A percentile compares a stretch with the other conserved stretches of the same genome.
Conservation (phyloP, 257 asterid species). For the Gynochthodes officinalis region DNA sequence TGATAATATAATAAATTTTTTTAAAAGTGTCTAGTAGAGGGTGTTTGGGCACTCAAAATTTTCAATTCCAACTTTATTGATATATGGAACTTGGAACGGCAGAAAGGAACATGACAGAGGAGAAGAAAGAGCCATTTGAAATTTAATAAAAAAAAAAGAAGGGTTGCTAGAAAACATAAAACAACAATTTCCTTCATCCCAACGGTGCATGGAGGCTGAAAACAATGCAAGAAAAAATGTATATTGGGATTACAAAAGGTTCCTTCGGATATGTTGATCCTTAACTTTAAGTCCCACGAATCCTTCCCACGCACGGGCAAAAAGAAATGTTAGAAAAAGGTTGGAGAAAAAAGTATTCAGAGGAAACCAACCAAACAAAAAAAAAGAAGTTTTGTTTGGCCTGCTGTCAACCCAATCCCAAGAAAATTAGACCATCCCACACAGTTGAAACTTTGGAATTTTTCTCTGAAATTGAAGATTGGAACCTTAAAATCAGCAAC, state of each 20-base stretch:
- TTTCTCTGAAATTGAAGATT: neutral
- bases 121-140: too few relatives aligned
- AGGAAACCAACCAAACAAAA: too few relatives aligned
- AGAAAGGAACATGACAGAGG: neutral
- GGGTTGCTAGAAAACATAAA: neutral
- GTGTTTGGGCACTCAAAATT: neutral
- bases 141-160: too few relatives aligned
- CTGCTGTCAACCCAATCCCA: neutral
- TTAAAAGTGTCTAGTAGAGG: too few relatives aligned
- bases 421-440: neutral
- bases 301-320: neutral
- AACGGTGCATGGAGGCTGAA: conserved; percentile 26
- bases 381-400: too few relatives aligned
- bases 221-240: conserved; percentile 12
- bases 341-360: too few relatives aligned
- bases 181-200: conserved; percentile 13
- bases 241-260: neutral
- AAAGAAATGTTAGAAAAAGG: too few relatives aligned
- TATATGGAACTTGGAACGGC: neutral
- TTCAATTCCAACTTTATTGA: too few relatives aligned
- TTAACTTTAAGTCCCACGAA: neutral
- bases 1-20: too few relatives aligned
- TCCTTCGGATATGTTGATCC: neutral
- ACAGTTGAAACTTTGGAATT: neutral
- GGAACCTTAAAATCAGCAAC: conserved; percentile 18